phyloP scores from a whole-genome alignment of 768 basidiomycete genomes.

The Tremella mesenterica region DNA sequence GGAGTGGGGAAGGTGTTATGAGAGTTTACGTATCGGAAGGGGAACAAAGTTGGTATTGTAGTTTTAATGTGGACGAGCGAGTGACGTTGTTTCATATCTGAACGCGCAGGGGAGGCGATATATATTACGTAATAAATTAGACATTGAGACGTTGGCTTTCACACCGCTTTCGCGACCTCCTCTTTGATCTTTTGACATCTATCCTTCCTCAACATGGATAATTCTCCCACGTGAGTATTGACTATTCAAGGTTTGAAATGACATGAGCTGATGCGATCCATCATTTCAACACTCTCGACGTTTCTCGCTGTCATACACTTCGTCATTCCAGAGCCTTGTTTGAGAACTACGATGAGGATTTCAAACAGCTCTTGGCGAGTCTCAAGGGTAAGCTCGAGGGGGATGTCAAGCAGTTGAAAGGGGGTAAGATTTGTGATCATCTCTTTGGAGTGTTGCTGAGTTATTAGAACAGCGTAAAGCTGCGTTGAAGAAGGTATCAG shows the following conservation, averaged over 20 bases:
- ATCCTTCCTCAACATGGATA: conserved; percentile 44
- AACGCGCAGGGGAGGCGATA: too few species aligned
- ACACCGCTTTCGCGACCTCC: too few species aligned
- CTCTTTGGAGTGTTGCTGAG: background rate
- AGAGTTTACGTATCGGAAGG: too few species aligned
- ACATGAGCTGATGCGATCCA: background rate
- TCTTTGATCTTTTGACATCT: too few species aligned
- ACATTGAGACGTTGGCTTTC: too few species aligned
- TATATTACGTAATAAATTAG: too few species aligned
- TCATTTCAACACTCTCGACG: background rate
- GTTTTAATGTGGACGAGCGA: too few species aligned
- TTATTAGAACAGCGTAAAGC: conserved; percentile 68
- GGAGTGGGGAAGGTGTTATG: too few species aligned
- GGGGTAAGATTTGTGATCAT: conserved; percentile 51
- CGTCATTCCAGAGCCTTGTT: conserved; percentile 39
- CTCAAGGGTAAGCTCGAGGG: conserved; percentile 70
- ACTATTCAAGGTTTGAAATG: background rate
- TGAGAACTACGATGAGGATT: conserved; percentile 74
- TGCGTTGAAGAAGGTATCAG: conserved; percentile 70
- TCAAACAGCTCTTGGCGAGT: conserved; percentile 67
- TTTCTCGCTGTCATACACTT: background rate
- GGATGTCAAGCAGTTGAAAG: conserved; percentile 57
- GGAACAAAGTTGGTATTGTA: too few species aligned
- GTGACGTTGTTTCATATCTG: too few species aligned
- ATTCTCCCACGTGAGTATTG: conserved; percentile 40